phyloP scores from a whole-genome alignment of 2,329 filamentous ascomycete genomes.

The Pseudogymnoascus sp. region DNA sequence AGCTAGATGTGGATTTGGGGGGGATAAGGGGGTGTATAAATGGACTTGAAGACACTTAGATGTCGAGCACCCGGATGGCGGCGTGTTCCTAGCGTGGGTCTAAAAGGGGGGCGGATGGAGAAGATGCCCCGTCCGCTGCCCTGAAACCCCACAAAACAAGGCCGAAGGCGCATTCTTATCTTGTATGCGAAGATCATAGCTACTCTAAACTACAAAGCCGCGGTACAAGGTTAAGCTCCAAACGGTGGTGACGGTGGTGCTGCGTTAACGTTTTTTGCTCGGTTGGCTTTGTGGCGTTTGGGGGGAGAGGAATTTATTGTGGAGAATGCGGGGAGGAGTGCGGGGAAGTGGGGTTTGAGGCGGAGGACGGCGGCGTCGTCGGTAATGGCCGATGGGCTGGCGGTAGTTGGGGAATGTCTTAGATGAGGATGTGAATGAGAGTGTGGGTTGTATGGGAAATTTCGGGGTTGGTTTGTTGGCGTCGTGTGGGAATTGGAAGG shows the following conservation, averaged over 20 bases:
- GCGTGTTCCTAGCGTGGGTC: background rate
- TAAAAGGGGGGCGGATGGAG: background rate
- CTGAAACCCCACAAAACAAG: background rate
- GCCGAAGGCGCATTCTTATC: background rate
- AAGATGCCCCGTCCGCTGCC: background rate
- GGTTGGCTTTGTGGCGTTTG: background rate
- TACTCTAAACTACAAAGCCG: background rate
- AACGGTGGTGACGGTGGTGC: background rate
- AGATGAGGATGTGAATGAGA: background rate
- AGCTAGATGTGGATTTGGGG: background rate
- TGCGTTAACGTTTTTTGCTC: background rate
- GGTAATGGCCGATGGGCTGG: background rate
- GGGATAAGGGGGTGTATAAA: background rate
- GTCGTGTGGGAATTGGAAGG: background rate
- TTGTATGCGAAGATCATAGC: background rate
- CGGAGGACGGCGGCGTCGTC: background rate
- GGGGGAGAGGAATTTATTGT: background rate
- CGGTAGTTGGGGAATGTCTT: background rate
- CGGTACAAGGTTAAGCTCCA: background rate
- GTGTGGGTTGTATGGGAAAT: background rate
- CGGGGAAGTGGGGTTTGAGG: background rate
- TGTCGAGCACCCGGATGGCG: background rate
- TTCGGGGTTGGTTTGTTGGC: background rate
- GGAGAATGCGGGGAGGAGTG: conserved; percentile 4
- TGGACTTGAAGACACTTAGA: background rate